These are phyloP conservation scores for Pelargonium australe DNA, from an alignment of 441 rosid species.

Conservation along the genomic window DNA sequence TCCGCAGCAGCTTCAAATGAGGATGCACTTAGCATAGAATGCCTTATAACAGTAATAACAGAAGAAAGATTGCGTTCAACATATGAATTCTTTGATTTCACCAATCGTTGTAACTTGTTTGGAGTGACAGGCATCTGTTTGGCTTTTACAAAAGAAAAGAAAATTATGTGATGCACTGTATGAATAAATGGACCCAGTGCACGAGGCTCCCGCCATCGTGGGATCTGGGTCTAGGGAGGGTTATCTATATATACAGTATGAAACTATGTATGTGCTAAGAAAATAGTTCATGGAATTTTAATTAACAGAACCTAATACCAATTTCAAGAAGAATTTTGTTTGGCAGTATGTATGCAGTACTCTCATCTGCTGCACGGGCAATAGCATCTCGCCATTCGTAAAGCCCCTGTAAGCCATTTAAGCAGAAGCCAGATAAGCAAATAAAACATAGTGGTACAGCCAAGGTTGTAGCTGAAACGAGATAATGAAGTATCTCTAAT, in stretches of 20 bases:
- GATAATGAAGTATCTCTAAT: conserved; percentile 1
- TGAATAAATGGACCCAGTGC: background rate
- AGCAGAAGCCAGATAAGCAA: background rate
- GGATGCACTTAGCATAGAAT: conserved; percentile 57
- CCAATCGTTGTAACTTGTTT: conserved; percentile 43
- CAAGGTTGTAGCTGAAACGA: background rate
- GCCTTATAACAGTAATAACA: conserved; percentile 53
- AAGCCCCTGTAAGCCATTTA: conserved; percentile 53
- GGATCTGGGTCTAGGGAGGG: background rate
- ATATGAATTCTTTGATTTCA: conserved; percentile 61
- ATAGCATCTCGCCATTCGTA: conserved; percentile 76
- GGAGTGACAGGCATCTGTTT: conserved; percentile 70
- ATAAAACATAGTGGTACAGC: background rate
- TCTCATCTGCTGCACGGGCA: conserved; percentile 84
- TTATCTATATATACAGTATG: no score
- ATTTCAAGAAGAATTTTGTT: conserved; percentile 78
- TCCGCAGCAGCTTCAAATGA: conserved; percentile 59
- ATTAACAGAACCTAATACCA: conserved; percentile 30
- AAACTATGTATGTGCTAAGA: no score
- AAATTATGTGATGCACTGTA: conserved; percentile 9
- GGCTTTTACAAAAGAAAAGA: conserved; percentile 41
- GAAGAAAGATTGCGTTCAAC: conserved; percentile 55
- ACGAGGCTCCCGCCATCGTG: background rate
- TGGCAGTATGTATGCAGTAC: conserved; percentile 84
- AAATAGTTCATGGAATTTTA: background rate